Evolutionary conservation across 257 asterid species (phyloP).

Genomic region (Gentiana straminea): DNA sequence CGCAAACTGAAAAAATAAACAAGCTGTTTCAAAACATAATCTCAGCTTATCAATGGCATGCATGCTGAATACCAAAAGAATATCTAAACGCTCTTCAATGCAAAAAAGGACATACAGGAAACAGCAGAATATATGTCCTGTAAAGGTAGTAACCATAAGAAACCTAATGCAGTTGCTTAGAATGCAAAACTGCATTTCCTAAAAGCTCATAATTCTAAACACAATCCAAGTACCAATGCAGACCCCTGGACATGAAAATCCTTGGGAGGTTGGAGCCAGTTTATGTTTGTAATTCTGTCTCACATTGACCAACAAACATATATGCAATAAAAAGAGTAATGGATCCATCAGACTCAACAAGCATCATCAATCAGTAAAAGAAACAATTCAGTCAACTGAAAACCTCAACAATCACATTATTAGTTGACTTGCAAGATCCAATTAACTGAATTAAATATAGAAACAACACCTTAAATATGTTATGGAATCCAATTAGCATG

Average conservation of each 20-base stretch:
- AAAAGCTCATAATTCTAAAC: neutral
- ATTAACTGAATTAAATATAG: neutral
- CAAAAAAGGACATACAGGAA: too few relatives aligned
- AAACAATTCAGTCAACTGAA: constrained; percentile 2
- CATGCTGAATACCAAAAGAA: too few relatives aligned
- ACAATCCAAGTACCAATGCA: neutral
- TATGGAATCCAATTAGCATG: neutral
- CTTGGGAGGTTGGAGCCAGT: neutral
- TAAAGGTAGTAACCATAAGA: too few relatives aligned
- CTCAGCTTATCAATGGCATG: too few relatives aligned
- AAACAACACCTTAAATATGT: neutral
- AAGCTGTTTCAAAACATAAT: too few relatives aligned
- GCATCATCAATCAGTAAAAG: neutral
- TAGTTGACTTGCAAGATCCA: neutral
- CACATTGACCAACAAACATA: neutral
- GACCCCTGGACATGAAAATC: neutral
- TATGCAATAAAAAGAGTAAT: neutral
- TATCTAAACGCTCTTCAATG: too few relatives aligned
- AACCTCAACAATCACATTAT: neutral
- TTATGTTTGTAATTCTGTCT: neutral
- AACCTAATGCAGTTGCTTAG: too few relatives aligned
- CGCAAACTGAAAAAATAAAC: neutral
- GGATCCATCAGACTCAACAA: neutral
- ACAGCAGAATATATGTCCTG: too few relatives aligned
- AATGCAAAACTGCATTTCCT: too few relatives aligned